These are phyloP conservation scores for Albugo laibachii DNA, from an alignment of 352 stramenopile species.

Conservation along the genomic window DNA sequence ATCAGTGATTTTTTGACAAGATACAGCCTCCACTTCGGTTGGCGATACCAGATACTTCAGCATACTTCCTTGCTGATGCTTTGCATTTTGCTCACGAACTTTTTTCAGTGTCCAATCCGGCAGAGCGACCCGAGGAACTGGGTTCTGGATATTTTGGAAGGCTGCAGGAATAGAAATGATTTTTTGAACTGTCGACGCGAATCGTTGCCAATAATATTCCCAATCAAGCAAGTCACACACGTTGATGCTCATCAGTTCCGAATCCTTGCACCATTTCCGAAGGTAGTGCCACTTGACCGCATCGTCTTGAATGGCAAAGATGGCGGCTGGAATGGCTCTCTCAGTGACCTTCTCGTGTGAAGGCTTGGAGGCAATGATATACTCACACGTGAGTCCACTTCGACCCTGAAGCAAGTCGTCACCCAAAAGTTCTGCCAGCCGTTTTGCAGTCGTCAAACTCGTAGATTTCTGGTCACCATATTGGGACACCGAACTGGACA, in stretches of 20 bases:
- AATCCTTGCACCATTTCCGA: slow-evolving; percentile 93
- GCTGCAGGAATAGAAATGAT: slow-evolving; percentile 98
- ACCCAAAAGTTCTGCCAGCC: slow-evolving; percentile 96
- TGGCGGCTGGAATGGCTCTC: slow-evolving; percentile 93
- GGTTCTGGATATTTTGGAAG: slow-evolving; percentile 94
- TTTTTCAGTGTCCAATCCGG: slow-evolving; percentile 93
- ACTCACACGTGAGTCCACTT: slow-evolving; percentile 90
- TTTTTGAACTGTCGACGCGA: slow-evolving; percentile 90
- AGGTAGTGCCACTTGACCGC: slow-evolving; percentile 91
- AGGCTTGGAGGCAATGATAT: slow-evolving; percentile 89
- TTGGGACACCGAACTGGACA: slow-evolving; percentile 93
- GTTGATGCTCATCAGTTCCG: slow-evolving; percentile 83
- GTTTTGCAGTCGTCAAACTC: slow-evolving; percentile 92
- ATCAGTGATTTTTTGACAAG: slow-evolving; percentile 27
- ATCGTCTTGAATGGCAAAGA: slow-evolving; percentile 89
- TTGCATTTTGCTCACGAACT: slow-evolving; percentile 78
- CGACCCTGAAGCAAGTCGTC: slow-evolving; percentile 97
- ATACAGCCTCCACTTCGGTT: slow-evolving; percentile 9
- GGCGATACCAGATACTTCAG: slow-evolving; percentile 69
- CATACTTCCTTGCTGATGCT: slow-evolving; percentile 69
- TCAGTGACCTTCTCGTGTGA: slow-evolving; percentile 93
- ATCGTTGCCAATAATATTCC: slow-evolving; percentile 91
- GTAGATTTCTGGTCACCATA: slow-evolving; percentile 96
- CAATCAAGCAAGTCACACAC: slow-evolving; percentile 94
- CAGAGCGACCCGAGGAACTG: slow-evolving; percentile 88